Base-by-base conservation (phyloP, 495 filamentous ascomycete species). In the Pyrenula massariospora region DNA sequence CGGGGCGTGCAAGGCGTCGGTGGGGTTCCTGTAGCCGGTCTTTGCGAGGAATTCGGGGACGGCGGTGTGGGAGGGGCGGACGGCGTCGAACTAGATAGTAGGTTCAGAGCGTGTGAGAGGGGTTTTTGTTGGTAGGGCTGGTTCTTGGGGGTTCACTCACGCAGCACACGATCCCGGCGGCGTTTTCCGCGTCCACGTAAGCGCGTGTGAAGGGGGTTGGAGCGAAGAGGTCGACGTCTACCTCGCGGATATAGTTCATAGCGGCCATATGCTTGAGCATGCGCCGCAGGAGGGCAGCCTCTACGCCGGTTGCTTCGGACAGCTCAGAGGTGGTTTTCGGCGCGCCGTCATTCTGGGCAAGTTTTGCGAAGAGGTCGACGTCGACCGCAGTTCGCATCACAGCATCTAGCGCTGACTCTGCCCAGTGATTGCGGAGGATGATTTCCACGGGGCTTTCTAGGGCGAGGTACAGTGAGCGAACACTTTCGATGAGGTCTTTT, bases 201-300 rank as follows among this genome's bases (percentile, higher is more conserved):
- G 74, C 62, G 3, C 61, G 69, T 2, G 71, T 68, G 57, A 80
- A 67, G 25, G 69, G 71, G 15, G 68, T 80, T 0, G 67, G 65
- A 1, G 59, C 59, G 60, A 80, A 82, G 21, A 68, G 67, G 57
- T 79, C 67, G 2, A 60, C 52, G 1, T 68, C 73, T 12, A 66
- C 72, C 58, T 81, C 72, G 3, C 51, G 48, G 48, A 83, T 66
- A 42, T 75, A 65, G 5, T 72, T 74, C 72, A 78, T 77, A 52
- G 78, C 72, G 11, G 68, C 70, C 0, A 81, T 57, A 52, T 82
- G 77, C 57, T 71, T 72, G 55, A 81, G 59, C 24, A 78, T 60
- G 5, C 73, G 71, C 65, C 69, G 15, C 10, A 23, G 49, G 23
- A 3, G 24, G 20, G 23, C 5, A 53, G 23, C 1, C 8, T 52